Conservation (phyloP, 139 green algal genomes). For the Mesostigma viride region DNA sequence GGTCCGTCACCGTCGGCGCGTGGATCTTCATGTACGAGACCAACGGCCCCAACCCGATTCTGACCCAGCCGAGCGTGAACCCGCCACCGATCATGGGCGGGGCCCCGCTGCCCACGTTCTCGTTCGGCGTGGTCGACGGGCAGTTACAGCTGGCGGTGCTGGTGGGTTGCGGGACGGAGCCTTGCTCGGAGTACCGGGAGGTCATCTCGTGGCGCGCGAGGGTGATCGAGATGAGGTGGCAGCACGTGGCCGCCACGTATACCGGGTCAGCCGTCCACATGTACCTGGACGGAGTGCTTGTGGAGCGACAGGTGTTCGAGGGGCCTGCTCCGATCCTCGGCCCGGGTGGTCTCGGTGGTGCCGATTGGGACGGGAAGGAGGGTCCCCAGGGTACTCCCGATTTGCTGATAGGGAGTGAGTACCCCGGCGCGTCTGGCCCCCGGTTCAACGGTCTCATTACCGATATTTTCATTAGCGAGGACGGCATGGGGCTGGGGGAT, state of each 20-base stretch:
- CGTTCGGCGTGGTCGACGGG: background rate
- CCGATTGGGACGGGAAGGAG: too few relatives aligned
- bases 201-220: slow-evolving; percentile 10
- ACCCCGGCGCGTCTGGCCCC: background rate
- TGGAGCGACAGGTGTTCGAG: background rate
- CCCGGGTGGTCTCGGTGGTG: too few relatives aligned
- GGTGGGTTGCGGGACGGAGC: slow-evolving; percentile 10
- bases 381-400: too few relatives aligned
- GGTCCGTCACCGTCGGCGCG: slow-evolving; percentile 8
- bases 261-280: slow-evolving; percentile 12
- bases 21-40: slow-evolving; percentile 11
- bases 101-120: too few relatives aligned
- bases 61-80: too few relatives aligned
- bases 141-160: slow-evolving; percentile 6
- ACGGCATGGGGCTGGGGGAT: background rate
- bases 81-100: too few relatives aligned
- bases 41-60: background rate
- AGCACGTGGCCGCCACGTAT: slow-evolving; percentile 17
- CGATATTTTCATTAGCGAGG: background rate
- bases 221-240: slow-evolving; percentile 9
- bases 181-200: slow-evolving; percentile 17
- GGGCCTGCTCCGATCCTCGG: background rate
- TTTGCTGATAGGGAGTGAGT: background rate
- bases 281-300: slow-evolving; percentile 21
- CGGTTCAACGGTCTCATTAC: slow-evolving; percentile 22